These are phyloP conservation scores for Phialophora expanda DNA, from an alignment of 2,329 filamentous ascomycete species.

Conservation along the genomic window DNA sequence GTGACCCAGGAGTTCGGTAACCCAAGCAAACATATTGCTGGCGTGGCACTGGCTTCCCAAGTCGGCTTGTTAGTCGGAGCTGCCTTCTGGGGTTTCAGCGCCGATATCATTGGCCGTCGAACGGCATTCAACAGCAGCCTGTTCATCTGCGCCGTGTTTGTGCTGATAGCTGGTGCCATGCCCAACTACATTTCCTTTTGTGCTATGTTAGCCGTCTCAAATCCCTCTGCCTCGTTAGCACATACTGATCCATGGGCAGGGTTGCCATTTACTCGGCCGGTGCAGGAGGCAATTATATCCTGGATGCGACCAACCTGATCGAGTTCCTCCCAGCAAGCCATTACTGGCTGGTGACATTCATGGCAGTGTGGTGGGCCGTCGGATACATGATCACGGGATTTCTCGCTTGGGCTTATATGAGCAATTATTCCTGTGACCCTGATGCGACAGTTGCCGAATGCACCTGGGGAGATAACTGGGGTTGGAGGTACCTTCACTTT, in stretches of 20 bases:
- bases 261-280: conserved; percentile 35
- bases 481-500: conserved; percentile 65
- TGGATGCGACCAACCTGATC: conserved; percentile 57
- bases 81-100: conserved; percentile 70
- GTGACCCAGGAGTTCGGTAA: conserved; percentile 33
- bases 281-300: conserved; percentile 35
- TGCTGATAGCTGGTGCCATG: conserved; percentile 67
- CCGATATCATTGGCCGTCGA: conserved; percentile 70
- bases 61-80: conserved; percentile 51
- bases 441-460: conserved; percentile 51
- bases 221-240: neutral
- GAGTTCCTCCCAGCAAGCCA: conserved; percentile 62
- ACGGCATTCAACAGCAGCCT: conserved; percentile 72
- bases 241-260: conserved; percentile 5
- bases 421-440: conserved; percentile 54
- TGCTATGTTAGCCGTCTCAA: conserved; percentile 21
- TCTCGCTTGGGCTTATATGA: conserved; percentile 60
- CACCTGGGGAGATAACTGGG: conserved; percentile 58
- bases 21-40: conserved; percentile 37
- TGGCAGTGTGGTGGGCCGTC: conserved; percentile 45
- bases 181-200: conserved; percentile 57
- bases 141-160: conserved; percentile 65
- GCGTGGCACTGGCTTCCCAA: conserved; percentile 49
- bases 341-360: conserved; percentile 61
- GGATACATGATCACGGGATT: conserved; percentile 45